Evolutionary conservation across 2,329 filamentous ascomycete genomes (phyloP), one percentile per base, ranked within the genome.

Genomic region (Sarocladium oryzae): DNA sequence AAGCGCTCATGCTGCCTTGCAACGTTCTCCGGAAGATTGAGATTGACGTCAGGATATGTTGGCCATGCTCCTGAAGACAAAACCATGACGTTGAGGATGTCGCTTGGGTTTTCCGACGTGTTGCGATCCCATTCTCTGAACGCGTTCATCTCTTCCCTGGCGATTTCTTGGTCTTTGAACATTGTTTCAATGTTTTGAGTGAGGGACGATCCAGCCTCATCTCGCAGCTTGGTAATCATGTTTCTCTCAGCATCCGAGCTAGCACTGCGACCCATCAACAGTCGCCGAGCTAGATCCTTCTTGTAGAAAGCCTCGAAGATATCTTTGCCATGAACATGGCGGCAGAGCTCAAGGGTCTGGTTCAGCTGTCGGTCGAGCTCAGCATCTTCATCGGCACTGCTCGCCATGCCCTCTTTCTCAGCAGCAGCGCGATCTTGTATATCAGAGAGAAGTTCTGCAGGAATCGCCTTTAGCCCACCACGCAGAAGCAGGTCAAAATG

Each of bases 241-340:
- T 87, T 95, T 56, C 91, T 82, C 70, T 99, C 95, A 0, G 93
- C 92, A 67, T 99, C 93, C 52, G 92, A 88, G 63, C 89, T 96
- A 20, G 92, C 91, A 64, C 90, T 96, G 56, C 91, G 82, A 35
- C 86, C 86, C 89, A 97, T 91, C 51, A 99, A 77, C 37, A 99
- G 72, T 43, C 93, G 81, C 15, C 91, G 81, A 1, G 95, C 92
- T 49, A 99, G 78, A 63, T 97, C 93, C 62, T 93, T 95, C 74
- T 99, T 99, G 78, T 99, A 99, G 65, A 99, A 99, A 1, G 93
- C 92, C 66, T 99, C 93, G 56, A 99, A 99, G 0, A 96, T 88
- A 51, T 95, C 92, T 66, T 99, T 99, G 57, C 93, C 93, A 63
- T 97, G 86, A 30, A 99, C 89, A 66, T 97, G 97, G 4, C 95